A percentile compares a stretch with the other conserved stretches of the same genome.
These are phyloP conservation scores for Vigna radiata DNA, from an alignment of 306 rosid species.

Conservation along the genomic window DNA sequence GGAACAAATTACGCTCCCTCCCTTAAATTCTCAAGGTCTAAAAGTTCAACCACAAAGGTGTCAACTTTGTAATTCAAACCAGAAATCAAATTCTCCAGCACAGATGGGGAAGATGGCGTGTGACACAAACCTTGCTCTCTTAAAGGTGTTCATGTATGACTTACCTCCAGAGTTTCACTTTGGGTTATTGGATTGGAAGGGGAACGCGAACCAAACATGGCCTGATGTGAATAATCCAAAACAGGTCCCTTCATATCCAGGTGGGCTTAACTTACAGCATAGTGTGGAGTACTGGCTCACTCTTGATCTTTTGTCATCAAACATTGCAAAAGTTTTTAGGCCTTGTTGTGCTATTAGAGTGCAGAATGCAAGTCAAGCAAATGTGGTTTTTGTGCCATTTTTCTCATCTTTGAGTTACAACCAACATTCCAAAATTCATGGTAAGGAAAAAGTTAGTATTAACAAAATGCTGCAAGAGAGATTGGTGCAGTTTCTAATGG, in stretches of 20 bases:
- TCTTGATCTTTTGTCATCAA: conserved; percentile 16
- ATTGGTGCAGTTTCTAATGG: conserved; percentile 1
- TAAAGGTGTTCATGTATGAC: conserved; percentile 20
- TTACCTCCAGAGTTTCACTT: conserved; percentile 19
- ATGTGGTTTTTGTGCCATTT: conserved; percentile 8
- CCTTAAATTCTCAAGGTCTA: neutral
- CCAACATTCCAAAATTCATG: neutral
- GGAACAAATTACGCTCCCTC: neutral
- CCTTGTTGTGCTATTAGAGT: conserved; percentile 3
- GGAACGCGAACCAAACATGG: conserved; percentile 21
- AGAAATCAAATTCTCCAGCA: neutral
- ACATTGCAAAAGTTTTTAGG: neutral
- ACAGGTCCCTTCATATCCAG: neutral
- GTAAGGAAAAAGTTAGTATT: conserved; percentile 1
- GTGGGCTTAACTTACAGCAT: conserved; percentile 13
- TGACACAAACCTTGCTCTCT: neutral
- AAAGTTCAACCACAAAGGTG: neutral
- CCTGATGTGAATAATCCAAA: neutral
- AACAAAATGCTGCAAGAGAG: conserved; percentile 14
- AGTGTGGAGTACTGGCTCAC: conserved; percentile 25
- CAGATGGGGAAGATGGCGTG: neutral
- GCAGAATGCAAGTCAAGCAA: neutral
- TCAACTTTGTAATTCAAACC: neutral
- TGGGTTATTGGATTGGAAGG: conserved; percentile 30
- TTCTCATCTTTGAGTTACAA: conserved; percentile 19